Percentiles rank a stretch among this genome's conserved stretches.
Conservation (phyloP, 768 basidiomycete genomes). For the Suillus paluster region DNA sequence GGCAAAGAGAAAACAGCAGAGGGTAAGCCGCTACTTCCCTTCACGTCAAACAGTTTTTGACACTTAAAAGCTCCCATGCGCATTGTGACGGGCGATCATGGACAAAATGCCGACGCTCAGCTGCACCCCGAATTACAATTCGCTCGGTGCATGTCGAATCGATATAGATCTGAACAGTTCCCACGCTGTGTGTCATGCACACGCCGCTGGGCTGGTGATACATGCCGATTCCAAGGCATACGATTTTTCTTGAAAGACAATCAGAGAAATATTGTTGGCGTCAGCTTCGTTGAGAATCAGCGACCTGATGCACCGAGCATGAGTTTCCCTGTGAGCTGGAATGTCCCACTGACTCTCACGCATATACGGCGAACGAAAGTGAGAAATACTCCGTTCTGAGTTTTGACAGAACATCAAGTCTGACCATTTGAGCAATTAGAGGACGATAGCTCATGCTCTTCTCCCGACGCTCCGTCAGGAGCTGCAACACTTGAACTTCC, state of each 20-base stretch:
- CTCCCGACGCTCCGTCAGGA: slow-evolving; percentile 70
- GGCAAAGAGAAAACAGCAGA: slow-evolving; percentile 50
- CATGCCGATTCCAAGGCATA: slow-evolving; percentile 86
- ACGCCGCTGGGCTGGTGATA: slow-evolving; percentile 86
- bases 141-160: slow-evolving; percentile 84
- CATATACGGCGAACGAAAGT: slow-evolving; percentile 71
- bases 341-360: slow-evolving; percentile 51
- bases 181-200: slow-evolving; percentile 85
- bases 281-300: slow-evolving; percentile 71
- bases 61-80: slow-evolving; percentile 28
- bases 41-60: slow-evolving; percentile 9
- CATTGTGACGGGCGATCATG: slow-evolving; percentile 37
- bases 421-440: slow-evolving; percentile 42
- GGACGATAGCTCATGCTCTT: slow-evolving; percentile 68
- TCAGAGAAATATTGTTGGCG: slow-evolving; percentile 60
- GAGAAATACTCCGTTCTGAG: slow-evolving; percentile 9
- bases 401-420: slow-evolving; percentile 7
- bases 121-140: slow-evolving; percentile 73
- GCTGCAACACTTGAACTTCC: slow-evolving; percentile 57
- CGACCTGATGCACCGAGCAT: slow-evolving; percentile 61
- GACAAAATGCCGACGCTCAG: slow-evolving; percentile 34
- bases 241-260: slow-evolving; percentile 73
- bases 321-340: slow-evolving; percentile 70
- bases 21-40: slow-evolving; percentile 31
- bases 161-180: slow-evolving; percentile 72